Evolutionary conservation across 805 yeast species (phyloP).

Genomic region (Saccharomycopsis malanga): DNA sequence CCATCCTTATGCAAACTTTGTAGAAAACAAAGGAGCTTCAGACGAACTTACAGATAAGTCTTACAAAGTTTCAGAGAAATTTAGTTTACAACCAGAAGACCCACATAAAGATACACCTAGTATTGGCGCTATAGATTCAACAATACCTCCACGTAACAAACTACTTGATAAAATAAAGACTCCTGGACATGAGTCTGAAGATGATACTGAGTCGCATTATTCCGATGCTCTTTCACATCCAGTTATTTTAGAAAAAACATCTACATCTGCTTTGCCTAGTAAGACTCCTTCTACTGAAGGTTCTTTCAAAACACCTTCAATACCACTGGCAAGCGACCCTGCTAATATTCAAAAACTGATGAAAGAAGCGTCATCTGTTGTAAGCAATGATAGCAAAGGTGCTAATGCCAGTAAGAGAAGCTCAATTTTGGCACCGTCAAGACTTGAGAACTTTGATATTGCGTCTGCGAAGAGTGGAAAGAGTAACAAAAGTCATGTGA

Average conservation of each 20-base stretch:
- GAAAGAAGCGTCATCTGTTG: background rate
- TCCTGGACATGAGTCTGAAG: background rate
- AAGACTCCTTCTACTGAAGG: background rate
- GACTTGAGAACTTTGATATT: background rate
- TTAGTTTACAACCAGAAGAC: no score
- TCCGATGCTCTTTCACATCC: background rate
- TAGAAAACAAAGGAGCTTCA: no score
- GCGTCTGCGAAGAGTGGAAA: slow-evolving; percentile 10
- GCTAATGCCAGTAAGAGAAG: background rate
- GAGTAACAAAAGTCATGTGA: slow-evolving; percentile 15
- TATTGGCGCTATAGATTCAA: no score
- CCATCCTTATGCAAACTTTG: no score
- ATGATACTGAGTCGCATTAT: background rate
- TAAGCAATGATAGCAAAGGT: background rate
- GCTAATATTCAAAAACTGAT: no score
- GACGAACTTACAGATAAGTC: no score
- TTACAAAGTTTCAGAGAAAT: no score
- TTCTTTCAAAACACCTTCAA: no score
- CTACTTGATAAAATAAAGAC: no score
- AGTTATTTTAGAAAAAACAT: background rate
- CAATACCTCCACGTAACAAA: no score
- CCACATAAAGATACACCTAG: no score
- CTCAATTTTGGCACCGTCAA: background rate
- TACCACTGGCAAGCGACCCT: no score
- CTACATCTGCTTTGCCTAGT: background rate